A percentile compares a stretch with the other conserved stretches of the same genome.
Conservation (phyloP, 1,139 yeast genomes). For the Suhomyces choctaworum region DNA sequence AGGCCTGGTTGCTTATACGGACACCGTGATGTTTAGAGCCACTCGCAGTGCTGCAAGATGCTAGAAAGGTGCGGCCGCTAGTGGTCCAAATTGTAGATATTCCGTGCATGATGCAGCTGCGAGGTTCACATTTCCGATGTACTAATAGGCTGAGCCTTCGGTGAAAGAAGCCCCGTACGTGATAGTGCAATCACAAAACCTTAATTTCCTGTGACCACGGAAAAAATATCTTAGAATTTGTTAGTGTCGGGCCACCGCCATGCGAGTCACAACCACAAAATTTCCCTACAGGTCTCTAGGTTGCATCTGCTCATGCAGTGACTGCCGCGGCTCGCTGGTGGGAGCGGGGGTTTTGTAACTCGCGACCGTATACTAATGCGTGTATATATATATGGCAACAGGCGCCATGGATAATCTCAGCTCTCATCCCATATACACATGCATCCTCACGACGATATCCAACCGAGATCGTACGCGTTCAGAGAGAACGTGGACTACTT, state of each 20-base stretch:
- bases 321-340: slow-evolving; percentile 6
- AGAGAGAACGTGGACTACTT: slow-evolving; percentile 42
- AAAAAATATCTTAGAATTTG: slow-evolving; percentile 8
- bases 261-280: not conserved
- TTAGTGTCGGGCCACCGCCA: not conserved
- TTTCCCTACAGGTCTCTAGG: not conserved
- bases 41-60: slow-evolving; percentile 2
- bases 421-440: not conserved
- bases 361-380: no score
- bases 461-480: slow-evolving; percentile 13
- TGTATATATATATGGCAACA: slow-evolving; percentile 5
- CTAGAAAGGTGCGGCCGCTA: not conserved
- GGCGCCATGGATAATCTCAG: not conserved
- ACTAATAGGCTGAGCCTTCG: not conserved
- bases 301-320: slow-evolving; percentile 2
- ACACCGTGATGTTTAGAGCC: no score
- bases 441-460: slow-evolving; percentile 6
- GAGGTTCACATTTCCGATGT: not conserved
- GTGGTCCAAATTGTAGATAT: slow-evolving; percentile 4
- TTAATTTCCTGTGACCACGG: not conserved
- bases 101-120: slow-evolving; percentile 5
- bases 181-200: no score
- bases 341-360: slow-evolving; percentile 3
- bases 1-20: no score
- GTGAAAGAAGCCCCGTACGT: not conserved